phyloP scores from a whole-genome alignment of 495 filamentous ascomycete species.

The Penicillium diatomitis region DNA sequence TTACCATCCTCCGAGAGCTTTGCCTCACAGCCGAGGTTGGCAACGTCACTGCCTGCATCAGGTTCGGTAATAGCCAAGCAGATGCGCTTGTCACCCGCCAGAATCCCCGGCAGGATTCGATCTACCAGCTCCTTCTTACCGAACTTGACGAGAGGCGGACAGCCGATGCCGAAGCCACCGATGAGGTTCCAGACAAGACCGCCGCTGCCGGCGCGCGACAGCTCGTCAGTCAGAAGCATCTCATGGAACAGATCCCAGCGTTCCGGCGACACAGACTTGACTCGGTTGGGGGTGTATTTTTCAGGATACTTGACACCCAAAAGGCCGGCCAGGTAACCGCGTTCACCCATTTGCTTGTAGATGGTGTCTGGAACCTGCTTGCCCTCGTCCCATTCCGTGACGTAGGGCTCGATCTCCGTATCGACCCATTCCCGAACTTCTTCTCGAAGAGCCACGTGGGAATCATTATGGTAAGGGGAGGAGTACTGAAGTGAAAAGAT shows the following conservation, averaged over 20 bases:
- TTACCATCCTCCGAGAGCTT: conserved; percentile 90
- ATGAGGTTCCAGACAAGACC: conserved; percentile 98
- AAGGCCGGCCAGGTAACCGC: conserved; percentile 85
- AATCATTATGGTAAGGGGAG: conserved; percentile 91
- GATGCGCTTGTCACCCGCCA: conserved; percentile 90
- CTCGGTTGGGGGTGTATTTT: conserved; percentile 56
- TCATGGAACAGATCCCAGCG: conserved; percentile 99
- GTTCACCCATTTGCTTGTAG: conserved; percentile 90
- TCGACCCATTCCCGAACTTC: conserved; percentile 92
- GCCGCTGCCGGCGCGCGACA: conserved; percentile 79
- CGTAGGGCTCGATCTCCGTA: conserved; percentile 77
- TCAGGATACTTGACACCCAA: conserved; percentile 71
- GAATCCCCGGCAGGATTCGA: conserved; percentile 69
- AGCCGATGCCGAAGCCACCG: conserved; percentile 89
- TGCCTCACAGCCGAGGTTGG: conserved; percentile 89
- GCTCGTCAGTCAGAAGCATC: conserved; percentile 86
- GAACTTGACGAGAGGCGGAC: conserved; percentile 84
- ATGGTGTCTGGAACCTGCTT: conserved; percentile 78
- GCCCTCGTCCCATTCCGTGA: conserved; percentile 94
- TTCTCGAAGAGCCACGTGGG: conserved; percentile 78
- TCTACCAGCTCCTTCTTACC: conserved; percentile 87
- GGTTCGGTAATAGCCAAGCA: conserved; percentile 82
- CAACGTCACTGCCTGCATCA: conserved; percentile 79
- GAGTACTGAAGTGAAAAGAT: conserved; percentile 53
- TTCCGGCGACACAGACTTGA: conserved; percentile 72